Base-by-base conservation (phyloP, 1,139 yeast genomes). In the Zygoascus hellenicus region DNA sequence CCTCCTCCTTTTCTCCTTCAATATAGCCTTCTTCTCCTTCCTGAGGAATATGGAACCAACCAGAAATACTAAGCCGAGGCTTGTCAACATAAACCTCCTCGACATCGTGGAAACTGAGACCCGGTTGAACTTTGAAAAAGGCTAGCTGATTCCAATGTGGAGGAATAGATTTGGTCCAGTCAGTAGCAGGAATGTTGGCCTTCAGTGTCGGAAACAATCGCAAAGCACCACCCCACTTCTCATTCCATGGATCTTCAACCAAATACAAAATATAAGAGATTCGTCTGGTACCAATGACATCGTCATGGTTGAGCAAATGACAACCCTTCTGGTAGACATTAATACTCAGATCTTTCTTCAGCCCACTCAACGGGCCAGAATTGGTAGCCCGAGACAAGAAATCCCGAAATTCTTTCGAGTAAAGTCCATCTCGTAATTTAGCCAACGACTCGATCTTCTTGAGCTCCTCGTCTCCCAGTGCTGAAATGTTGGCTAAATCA, bases 31-130 rank as follows among this genome's bases (percentile, higher is more conserved):
- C 81, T 65, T 94, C 98, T 10, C 96, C 97, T 9, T 70, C 72
- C 62, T 92, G 98, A 2, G 98, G 98, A 43, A 90, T 87, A 64
- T 94, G 99, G 64, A 92, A 94, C 99, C 99, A 94, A 0, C 99
- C 99, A 61, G 92, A 96, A 52, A 94, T 87, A 1, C 96, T 85
- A 42, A 92, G 70, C 58, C 99, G 75, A 54, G 89, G 95, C 61
- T 82, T 86, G 59, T 89, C 95, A 1, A 82, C 95, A 54, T 83
- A 77, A 2, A 94, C 98, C 63, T 94, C 98, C 66, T 94, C 98
- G 9, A 94, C 99, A 58, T 94, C 98, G 63, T 94, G 99, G 72
- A 92, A 94, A 2, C 96, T 85, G 44, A 83, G 76, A 0, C 98
- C 99, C 1, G 98, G 98, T 62, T 89, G 95, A 9, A 94, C 97